phyloP scores from a whole-genome alignment of 352 stramenopile species.

The Phytophthora brassicae region DNA sequence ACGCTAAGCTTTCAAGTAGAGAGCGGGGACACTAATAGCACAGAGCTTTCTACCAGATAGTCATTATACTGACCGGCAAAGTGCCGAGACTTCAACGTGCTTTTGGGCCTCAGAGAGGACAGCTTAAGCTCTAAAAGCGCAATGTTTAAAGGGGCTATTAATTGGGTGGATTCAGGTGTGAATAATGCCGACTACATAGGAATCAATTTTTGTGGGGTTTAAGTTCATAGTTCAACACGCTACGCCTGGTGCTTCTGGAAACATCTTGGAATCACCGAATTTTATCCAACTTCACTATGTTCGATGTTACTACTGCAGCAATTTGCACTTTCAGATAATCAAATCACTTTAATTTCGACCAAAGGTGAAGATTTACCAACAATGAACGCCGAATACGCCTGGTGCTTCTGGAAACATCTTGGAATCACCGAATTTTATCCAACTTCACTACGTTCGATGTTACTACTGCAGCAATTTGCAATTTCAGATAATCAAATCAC shows the following conservation, averaged over 20 bases:
- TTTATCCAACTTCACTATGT: slow-evolving; percentile 27
- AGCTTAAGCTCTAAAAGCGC: not conserved
- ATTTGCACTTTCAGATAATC: slow-evolving; percentile 12
- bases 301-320: slow-evolving; percentile 26
- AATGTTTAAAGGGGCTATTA: slow-evolving; percentile 2
- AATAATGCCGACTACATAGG: not conserved
- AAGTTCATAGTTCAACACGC: slow-evolving; percentile 18
- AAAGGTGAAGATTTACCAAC: not conserved
- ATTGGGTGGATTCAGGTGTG: slow-evolving; percentile 6
- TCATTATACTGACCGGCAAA: slow-evolving; percentile 1
- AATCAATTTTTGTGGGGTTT: slow-evolving; percentile 17
- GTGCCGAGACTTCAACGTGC: not conserved
- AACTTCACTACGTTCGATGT: slow-evolving; percentile 20
- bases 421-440: slow-evolving; percentile 19
- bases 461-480: slow-evolving; percentile 28
- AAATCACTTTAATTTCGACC: slow-evolving; percentile 4
- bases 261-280: slow-evolving; percentile 12
- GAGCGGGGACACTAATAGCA: not conserved
- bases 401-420: slow-evolving; percentile 9
- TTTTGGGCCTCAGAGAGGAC: slow-evolving; percentile 2
- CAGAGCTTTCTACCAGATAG: not conserved
- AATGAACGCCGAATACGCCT: too few species aligned
- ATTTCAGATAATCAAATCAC: slow-evolving; percentile 7
- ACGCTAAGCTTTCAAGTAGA: slow-evolving; percentile 18
- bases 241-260: not conserved